Conservation (phyloP, 208 protist species). For the Porcisia hertigi region DNA sequence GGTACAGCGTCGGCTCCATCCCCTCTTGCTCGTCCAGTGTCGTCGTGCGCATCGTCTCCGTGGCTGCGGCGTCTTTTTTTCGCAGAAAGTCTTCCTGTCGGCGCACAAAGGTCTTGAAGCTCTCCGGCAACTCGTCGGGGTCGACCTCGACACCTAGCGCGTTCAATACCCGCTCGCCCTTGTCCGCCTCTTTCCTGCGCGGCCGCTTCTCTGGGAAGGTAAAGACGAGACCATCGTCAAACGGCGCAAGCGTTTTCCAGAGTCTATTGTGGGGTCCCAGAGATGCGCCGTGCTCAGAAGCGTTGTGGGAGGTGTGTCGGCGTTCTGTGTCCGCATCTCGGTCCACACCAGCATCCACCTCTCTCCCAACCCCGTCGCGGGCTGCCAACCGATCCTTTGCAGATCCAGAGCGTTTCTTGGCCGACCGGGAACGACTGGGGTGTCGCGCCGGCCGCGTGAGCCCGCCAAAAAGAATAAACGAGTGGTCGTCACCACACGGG, state of each 20-base stretch:
- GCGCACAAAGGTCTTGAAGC: conserved; percentile 84
- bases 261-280: conserved; percentile 15
- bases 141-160: conserved; percentile 63
- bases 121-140: conserved; percentile 64
- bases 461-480: conserved; percentile 79
- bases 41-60: conserved; percentile 53
- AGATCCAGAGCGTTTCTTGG: conserved; percentile 13
- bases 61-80: conserved; percentile 59
- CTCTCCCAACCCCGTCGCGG: conserved; percentile 7
- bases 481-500: conserved; percentile 76
- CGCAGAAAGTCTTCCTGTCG: conserved; percentile 87
- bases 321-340: neutral
- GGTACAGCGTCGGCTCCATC: conserved; percentile 82
- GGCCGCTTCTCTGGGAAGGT: conserved; percentile 51
- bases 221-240: conserved; percentile 69
- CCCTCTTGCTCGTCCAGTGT: conserved; percentile 71
- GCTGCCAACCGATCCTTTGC: conserved; percentile 6
- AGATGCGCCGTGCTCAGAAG: neutral
- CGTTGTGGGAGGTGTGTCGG: neutral
- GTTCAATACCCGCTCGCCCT: conserved; percentile 53
- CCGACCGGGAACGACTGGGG: neutral
- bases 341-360: neutral
- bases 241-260: conserved; percentile 31
- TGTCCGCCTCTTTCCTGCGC: neutral
- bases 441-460: conserved; percentile 39